Percentiles rank a stretch among this genome's conserved stretches.
Evolutionary conservation across 73 alveolate genomes (phyloP).

Genomic region (Breviolum minutum): DNA sequence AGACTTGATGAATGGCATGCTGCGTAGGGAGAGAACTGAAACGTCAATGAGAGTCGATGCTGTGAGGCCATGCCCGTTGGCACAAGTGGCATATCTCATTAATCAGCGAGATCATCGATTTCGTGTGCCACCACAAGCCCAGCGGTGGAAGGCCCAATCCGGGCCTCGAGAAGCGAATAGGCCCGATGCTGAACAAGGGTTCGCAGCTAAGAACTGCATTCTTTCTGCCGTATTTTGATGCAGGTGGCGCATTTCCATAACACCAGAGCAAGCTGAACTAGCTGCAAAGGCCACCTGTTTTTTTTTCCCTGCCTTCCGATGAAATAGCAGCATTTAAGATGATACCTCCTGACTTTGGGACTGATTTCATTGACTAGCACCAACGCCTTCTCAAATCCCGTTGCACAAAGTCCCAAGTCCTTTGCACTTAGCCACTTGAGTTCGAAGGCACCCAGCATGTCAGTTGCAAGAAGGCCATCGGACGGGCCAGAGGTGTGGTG

Average conservation of each 20-base stretch:
- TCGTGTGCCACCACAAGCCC: slow-evolving; percentile 52
- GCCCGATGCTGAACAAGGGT: background rate
- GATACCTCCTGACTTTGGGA: background rate
- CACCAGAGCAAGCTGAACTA: slow-evolving; percentile 33
- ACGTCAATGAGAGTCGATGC: too few species aligned
- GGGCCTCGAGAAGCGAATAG: slow-evolving; percentile 35
- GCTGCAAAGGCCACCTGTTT: background rate
- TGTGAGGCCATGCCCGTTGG: slow-evolving; percentile 72
- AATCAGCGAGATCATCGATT: slow-evolving; percentile 47
- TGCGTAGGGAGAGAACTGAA: background rate
- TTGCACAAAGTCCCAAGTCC: background rate
- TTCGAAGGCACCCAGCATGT: background rate
- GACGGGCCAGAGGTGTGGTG: background rate
- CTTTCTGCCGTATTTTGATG: background rate
- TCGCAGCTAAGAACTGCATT: too few species aligned
- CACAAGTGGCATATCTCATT: slow-evolving; percentile 82
- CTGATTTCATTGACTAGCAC: background rate
- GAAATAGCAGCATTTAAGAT: background rate
- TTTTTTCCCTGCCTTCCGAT: background rate
- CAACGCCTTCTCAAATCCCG: background rate
- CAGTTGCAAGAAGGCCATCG: background rate
- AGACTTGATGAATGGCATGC: background rate
- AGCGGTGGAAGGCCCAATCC: slow-evolving; percentile 31
- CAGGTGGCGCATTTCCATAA: slow-evolving; percentile 75
- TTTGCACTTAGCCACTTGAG: background rate